Evolutionary conservation across 257 asterid genomes (phyloP).

Genomic region (Penstemon barbatus): DNA sequence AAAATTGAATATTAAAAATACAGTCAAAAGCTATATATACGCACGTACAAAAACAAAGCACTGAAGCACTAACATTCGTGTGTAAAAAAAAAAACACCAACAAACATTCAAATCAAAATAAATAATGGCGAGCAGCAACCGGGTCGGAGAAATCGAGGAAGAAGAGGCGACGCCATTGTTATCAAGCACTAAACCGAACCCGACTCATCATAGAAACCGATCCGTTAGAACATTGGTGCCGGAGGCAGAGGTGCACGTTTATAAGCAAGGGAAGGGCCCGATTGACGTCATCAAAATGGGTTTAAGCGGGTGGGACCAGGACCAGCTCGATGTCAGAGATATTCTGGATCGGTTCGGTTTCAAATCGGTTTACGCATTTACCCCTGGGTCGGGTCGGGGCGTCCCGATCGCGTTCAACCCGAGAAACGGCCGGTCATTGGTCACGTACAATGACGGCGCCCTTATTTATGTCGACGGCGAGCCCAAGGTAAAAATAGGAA

Average conservation of each 20-base stretch:
- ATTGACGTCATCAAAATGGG: conserved; percentile 53
- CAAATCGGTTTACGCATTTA: conserved; percentile 66
- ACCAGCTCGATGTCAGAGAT: conserved; percentile 78
- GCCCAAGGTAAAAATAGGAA: conserved; percentile 56
- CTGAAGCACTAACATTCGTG: no score
- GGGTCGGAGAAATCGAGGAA: conserved; percentile 51
- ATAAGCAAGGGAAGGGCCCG: conserved; percentile 76
- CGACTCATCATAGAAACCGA: conserved; percentile 29
- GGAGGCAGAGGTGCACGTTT: conserved; percentile 70
- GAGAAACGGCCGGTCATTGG: conserved; percentile 70
- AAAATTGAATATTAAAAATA: no score
- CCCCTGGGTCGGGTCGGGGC: conserved; percentile 67
- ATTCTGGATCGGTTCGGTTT: conserved; percentile 68
- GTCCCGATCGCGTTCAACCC: conserved; percentile 71
- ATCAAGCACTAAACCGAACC: conserved; percentile 30
- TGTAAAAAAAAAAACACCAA: no score
- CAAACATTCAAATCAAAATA: not conserved
- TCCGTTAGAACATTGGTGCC: conserved; percentile 65
- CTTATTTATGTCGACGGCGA: conserved; percentile 66
- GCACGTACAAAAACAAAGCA: no score
- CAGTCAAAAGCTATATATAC: no score
- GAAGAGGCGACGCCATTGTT: conserved; percentile 52
- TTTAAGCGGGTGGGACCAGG: conserved; percentile 80
- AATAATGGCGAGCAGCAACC: conserved; percentile 32
- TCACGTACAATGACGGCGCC: conserved; percentile 67